A percentile compares a stretch with the other conserved stretches of the same genome.
Evolutionary conservation across 345 rosid genomes (phyloP).

Genomic region (Linum lewisii): DNA sequence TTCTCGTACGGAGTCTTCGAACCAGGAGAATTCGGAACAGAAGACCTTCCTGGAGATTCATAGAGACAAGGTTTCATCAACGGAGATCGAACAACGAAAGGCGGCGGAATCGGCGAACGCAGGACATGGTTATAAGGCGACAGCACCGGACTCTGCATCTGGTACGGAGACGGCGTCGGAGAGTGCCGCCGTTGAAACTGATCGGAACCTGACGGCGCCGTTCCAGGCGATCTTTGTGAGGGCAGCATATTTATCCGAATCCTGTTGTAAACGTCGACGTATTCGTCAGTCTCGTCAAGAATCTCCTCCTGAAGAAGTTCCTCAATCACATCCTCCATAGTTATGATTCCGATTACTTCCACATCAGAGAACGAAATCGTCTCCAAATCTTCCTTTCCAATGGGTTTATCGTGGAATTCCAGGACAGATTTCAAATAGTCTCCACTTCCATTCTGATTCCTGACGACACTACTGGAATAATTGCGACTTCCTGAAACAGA

Average conservation of each 20-base stretch:
- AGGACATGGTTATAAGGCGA: constrained; percentile 30
- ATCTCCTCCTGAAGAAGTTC: constrained; percentile 88
- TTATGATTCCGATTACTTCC: constrained; percentile 64
- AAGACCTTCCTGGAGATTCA: constrained; percentile 39
- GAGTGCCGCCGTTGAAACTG: constrained; percentile 18
- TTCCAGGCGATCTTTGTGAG: constrained; percentile 24
- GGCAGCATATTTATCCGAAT: constrained; percentile 47
- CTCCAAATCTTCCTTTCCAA: constrained; percentile 24
- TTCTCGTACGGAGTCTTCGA: constrained; percentile 42
- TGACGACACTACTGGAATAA: background rate
- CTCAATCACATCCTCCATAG: constrained; percentile 89
- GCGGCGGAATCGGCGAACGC: constrained; percentile 45
- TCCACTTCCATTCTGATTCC: too few species aligned
- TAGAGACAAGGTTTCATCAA: constrained; percentile 33
- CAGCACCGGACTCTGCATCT: constrained; percentile 27
- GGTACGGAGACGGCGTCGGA: constrained; percentile 36
- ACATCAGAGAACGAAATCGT: constrained; percentile 28
- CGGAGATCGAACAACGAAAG: constrained; percentile 29
- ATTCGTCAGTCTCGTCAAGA: constrained; percentile 64
- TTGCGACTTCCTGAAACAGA: background rate
- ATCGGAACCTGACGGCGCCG: constrained; percentile 24
- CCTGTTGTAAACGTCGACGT: constrained; percentile 50
- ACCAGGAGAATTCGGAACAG: constrained; percentile 20
- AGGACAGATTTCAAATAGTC: background rate
- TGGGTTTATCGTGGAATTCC: background rate